Percentiles rank a stretch among this genome's conserved stretches.
phyloP scores from a whole-genome alignment of 2,329 filamentous ascomycete species.

The Calonectria pseudoturangicola region DNA sequence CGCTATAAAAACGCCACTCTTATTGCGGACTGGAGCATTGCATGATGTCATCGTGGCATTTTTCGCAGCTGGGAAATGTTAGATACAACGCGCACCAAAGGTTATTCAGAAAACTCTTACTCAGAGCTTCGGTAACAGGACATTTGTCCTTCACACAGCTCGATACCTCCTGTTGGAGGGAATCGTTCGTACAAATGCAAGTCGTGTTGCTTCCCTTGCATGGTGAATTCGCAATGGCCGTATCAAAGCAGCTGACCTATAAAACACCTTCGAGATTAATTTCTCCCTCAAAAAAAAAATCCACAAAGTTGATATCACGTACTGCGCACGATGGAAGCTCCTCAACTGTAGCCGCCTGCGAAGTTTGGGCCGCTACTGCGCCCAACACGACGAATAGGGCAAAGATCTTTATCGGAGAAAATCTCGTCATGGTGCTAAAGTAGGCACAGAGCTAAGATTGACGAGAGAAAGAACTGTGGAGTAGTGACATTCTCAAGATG shows the following conservation, averaged over 20 bases:
- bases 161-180: background rate
- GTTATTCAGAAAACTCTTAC: background rate
- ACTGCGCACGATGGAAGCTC: constrained; percentile 15
- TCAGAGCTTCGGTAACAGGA: background rate
- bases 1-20: background rate
- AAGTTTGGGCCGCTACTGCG: background rate
- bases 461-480: background rate
- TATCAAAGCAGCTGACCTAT: background rate
- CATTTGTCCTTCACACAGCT: background rate
- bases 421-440: background rate
- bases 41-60: constrained; percentile 13
- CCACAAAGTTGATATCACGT: background rate
- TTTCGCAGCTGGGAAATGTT: background rate
- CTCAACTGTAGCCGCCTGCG: background rate
- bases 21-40: background rate
- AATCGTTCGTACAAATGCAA: constrained; percentile 3
- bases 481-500: no score
- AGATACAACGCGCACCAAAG: background rate
- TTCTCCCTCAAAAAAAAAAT: no score
- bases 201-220: background rate
- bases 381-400: background rate
- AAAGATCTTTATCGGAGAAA: background rate
- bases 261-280: background rate
- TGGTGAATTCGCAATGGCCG: background rate
- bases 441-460: background rate